phyloP scores from a whole-genome alignment of 306 rosid species.

The Benincasa hispida region DNA sequence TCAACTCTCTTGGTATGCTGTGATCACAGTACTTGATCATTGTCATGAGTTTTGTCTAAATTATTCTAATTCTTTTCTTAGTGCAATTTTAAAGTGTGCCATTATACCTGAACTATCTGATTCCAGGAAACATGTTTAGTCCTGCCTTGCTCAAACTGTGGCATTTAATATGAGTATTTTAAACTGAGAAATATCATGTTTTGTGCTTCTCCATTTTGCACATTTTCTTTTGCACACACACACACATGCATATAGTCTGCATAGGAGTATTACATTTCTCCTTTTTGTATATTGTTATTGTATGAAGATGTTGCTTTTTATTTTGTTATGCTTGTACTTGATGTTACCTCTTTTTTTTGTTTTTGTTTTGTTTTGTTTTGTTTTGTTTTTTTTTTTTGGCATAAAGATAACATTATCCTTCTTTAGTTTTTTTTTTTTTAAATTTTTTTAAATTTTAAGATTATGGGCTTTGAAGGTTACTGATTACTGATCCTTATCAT shows the following conservation, averaged over 20 bases:
- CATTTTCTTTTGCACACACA: not conserved
- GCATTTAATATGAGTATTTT: not conserved
- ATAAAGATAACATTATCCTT: not conserved
- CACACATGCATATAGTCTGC: no score
- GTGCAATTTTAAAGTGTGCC: not conserved
- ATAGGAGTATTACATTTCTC: no score
- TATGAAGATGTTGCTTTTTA: not conserved
- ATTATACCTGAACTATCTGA: not conserved
- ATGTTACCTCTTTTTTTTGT: no score
- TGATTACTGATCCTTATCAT: not conserved
- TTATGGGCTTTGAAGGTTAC: slow-evolving; percentile 3
- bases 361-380: no score
- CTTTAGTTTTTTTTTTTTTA: not conserved
- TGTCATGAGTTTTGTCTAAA: not conserved
- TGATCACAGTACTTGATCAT: not conserved
- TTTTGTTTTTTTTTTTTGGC: not conserved
- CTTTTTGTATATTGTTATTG: not conserved
- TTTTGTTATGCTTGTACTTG: not conserved
- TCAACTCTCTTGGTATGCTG: not conserved
- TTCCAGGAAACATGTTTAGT: not conserved
- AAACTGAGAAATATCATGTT: not conserved
- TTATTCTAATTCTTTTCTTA: not conserved
- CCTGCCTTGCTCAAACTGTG: not conserved
- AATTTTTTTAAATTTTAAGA: not conserved
- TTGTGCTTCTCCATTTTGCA: not conserved